Percentiles rank a stretch among this genome's conserved stretches.
Conservation (phyloP, 495 filamentous ascomycete species). For the Hypomontagnella monticulosa region DNA sequence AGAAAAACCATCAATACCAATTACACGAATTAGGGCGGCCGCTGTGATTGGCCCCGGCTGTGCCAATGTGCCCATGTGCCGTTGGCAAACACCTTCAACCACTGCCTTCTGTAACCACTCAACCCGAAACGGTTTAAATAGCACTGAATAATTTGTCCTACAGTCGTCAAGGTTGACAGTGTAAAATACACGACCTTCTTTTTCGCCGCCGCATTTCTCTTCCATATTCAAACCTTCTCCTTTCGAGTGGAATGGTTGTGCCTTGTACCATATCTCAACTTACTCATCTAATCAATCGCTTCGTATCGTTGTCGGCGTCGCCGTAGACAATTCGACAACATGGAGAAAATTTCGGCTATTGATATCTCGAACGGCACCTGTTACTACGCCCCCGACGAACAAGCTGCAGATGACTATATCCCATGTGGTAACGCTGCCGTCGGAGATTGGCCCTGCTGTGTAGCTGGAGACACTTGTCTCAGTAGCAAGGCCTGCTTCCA, state of each 20-base stretch:
- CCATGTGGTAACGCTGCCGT: conserved; percentile 51
- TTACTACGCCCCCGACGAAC: conserved; percentile 28
- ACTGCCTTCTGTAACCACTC: conserved; percentile 13
- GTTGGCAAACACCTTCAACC: conserved; percentile 31
- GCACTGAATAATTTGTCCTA: conserved; percentile 3
- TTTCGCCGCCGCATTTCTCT: not conserved
- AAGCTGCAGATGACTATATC: conserved; percentile 33
- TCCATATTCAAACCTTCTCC: not conserved
- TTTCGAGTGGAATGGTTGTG: too few species aligned
- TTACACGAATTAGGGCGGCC: not conserved
- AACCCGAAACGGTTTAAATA: not conserved
- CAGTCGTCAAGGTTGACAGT: conserved; percentile 10
- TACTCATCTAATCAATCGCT: conserved; percentile 7
- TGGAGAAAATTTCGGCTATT: conserved; percentile 9
- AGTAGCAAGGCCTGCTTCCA: conserved; percentile 34
- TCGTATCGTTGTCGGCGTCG: not conserved
- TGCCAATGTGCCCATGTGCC: conserved; percentile 20
- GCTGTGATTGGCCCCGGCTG: conserved; percentile 16
- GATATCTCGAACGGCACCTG: conserved; percentile 53
- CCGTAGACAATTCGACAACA: conserved; percentile 15
- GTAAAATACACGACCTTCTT: not conserved
- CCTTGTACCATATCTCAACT: not conserved
- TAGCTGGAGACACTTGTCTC: conserved; percentile 40
- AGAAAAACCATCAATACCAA: not conserved
- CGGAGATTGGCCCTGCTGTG: conserved; percentile 44